Evolutionary conservation across 306 rosid genomes (phyloP), one percentile per base, ranked within the genome.

Genomic region (Prinsepia uniflora): DNA sequence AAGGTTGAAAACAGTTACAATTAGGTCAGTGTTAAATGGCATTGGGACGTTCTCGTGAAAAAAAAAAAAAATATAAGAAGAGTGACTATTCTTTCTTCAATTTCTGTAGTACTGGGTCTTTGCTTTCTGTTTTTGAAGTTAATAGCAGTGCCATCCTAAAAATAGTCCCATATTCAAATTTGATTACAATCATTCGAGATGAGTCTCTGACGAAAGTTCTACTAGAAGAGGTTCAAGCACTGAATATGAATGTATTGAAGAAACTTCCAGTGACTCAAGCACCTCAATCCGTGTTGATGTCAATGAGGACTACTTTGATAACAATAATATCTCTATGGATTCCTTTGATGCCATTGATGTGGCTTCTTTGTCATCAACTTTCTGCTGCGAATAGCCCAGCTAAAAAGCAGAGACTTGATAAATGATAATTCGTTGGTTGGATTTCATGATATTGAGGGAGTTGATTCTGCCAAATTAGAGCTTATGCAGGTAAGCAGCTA

Each of bases 381-480:
- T 89, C 96, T 78, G 90, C 92, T 30, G 89, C 92, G 45, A 89
- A 83, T 82, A 94, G 92, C 84, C 90, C 97, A 17, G 97, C 95
- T 17, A 91, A 59, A 85, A 94, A 89, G 91, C 89, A 75, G 72
- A 78, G 70, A 72, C 89, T 87, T 4, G 76, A 87, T 58, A 76
- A 80, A 87, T 4, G 76, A 87, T 58, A 76, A 80, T 52, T 95
- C 86, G 75, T 76, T 77, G 47, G 88, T 91, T 74, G 97, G 97
- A 19, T 94, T 94, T 62, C 96, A 91, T 63, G 98, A 94, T 39
- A 97, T 94, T 20, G 95, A 94, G 81, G 98, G 98, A 59, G 98
- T 94, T 63, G 96, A 94, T 84, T 76, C 85, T 68, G 30, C 30
- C 30, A 24, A 24, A 24, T 24, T 24, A 24, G 30, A 24, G 30